Evolutionary conservation across 768 basidiomycete genomes (phyloP), one percentile per base, ranked within the genome.

Genomic region (Tremella yokohamensis): DNA sequence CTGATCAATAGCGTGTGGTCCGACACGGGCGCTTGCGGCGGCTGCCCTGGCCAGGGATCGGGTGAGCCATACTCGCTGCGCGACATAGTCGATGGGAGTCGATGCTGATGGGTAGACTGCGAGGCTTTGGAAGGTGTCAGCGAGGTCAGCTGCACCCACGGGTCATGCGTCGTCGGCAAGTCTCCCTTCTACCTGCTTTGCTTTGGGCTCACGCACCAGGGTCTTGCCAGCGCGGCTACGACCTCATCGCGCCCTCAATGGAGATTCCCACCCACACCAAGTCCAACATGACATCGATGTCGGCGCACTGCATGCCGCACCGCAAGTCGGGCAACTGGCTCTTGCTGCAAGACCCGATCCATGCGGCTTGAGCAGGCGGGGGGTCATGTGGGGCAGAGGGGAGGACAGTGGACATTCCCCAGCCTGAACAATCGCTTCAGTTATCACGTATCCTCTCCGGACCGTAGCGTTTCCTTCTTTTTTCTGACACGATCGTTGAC

Each of bases 161-260:
- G 64, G 15, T 40, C 48, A 20, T 65, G 64, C 22, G 16, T 60
- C n/a, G 57, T 65, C 48, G 64, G 64, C 62, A 20, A 56, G 60
- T 59, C 12, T 16, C 12, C n/a, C n/a, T 11, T 20, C 26, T 19
- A 6, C 22, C 42, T 52, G 15, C 3, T 12, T 6, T 6, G 9
- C 7, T 37, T 22, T 49, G 50, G 48, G 52, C 39, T 4, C 1
- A 18, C 24, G 6, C n/a, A 19, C 7, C 20, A 59, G 58, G 54
- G 22, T 48, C 52, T 42, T 59, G 58, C 52, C 52, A 40, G 11
- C 51, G 52, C 40, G 58, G 58, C 8, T 59, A 20, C 51, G 38
- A 37, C 11, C 29, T 37, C 13, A 25, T 19, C n/a, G 38, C 18
- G 25, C n/a, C 51, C 19, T 18, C 38, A 12, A 9, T 40, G 25